Evolutionary conservation across 2,329 filamentous ascomycete species (phyloP).

Genomic region (Phoma herbarum): DNA sequence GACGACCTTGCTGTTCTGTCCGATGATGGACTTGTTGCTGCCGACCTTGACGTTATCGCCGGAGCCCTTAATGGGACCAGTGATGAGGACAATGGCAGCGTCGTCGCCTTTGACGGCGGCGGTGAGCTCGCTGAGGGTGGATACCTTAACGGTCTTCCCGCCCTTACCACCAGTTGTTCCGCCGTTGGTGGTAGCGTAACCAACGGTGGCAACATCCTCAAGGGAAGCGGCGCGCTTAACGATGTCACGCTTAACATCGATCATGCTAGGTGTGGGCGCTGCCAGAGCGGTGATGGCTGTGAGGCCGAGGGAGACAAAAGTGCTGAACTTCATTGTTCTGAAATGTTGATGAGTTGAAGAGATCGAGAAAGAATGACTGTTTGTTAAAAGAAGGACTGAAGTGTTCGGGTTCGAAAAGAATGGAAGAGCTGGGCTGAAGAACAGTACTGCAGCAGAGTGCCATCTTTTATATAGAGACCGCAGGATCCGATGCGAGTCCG

Average conservation of each 20-base stretch:
- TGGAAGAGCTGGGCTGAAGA: slow-evolving; percentile 29
- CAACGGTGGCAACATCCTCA: slow-evolving; percentile 40
- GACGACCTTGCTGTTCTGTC: slow-evolving; percentile 57
- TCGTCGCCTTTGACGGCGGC: slow-evolving; percentile 56
- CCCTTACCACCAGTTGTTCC: slow-evolving; percentile 53
- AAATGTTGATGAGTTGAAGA: slow-evolving; percentile 20
- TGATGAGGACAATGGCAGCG: slow-evolving; percentile 58
- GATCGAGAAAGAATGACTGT: slow-evolving; percentile 28
- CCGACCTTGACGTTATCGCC: slow-evolving; percentile 55
- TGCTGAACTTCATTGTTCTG: slow-evolving; percentile 44
- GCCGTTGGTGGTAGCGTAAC: slow-evolving; percentile 48
- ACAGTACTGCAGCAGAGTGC: slow-evolving; percentile 11
- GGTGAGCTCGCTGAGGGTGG: slow-evolving; percentile 52
- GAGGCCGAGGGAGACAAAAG: slow-evolving; percentile 41
- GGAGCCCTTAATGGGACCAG: slow-evolving; percentile 55
- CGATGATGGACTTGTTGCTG: slow-evolving; percentile 62
- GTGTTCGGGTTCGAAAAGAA: slow-evolving; percentile 25
- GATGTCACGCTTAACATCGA: slow-evolving; percentile 31
- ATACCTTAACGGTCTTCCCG: slow-evolving; percentile 48
- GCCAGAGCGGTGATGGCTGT: slow-evolving; percentile 45
- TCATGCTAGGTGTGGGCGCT: slow-evolving; percentile 41
- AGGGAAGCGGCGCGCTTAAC: slow-evolving; percentile 41
- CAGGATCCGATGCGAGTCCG: slow-evolving; percentile 1
- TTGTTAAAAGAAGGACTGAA: slow-evolving; percentile 28
- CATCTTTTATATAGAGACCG: slow-evolving; percentile 24